A percentile compares a stretch with the other conserved stretches of the same genome.
Conservation (phyloP, 73 alveolate genomes). For the Paramecium pentaurelia region DNA sequence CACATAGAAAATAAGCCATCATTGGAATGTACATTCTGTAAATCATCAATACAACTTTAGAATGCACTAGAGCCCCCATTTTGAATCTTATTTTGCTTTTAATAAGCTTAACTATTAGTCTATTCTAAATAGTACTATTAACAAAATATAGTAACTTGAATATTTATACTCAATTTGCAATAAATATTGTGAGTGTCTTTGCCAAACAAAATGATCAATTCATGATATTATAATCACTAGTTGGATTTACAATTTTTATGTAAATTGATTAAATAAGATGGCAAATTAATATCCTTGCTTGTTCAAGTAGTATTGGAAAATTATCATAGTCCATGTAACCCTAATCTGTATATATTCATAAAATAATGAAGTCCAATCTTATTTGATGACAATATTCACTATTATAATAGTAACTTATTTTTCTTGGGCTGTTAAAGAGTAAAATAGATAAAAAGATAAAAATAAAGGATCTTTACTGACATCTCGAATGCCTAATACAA, state of each 20-base stretch:
- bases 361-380: neutral
- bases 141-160: neutral
- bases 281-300: neutral
- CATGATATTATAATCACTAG: neutral
- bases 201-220: neutral
- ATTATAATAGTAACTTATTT: neutral
- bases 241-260: neutral
- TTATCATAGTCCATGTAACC: slow-evolving; percentile 23
- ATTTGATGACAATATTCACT: neutral
- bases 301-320: slow-evolving; percentile 24
- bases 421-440: neutral
- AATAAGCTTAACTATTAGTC: neutral
- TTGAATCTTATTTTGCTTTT: neutral
- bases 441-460: neutral
- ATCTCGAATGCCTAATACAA: neutral
- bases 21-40: neutral
- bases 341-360: slow-evolving; percentile 5
- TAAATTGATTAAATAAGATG: neutral
- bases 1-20: neutral
- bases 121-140: neutral
- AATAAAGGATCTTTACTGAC: neutral
- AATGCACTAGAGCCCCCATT: neutral
- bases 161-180: neutral
- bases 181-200: neutral
- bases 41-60: neutral